Percentiles rank a stretch among this genome's conserved stretches.
Evolutionary conservation across 805 yeast genomes (phyloP).

Genomic region (Saturnispora quitensis): DNA sequence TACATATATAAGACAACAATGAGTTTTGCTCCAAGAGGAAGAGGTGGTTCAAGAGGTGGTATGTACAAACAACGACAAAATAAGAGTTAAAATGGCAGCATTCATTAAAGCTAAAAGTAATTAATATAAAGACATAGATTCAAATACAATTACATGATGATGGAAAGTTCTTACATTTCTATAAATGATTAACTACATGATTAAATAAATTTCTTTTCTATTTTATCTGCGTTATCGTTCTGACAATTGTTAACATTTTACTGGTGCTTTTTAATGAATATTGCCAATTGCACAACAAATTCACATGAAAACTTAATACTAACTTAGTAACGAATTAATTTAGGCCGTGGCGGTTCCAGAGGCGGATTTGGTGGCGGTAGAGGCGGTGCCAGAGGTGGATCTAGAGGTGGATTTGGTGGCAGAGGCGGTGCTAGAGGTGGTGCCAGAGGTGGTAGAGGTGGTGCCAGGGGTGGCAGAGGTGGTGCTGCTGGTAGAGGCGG

Average conservation of each 20-base stretch:
- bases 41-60: conserved; percentile 44
- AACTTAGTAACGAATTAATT: background rate
- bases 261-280: background rate
- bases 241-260: background rate
- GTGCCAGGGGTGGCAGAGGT: conserved; percentile 52
- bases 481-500: conserved; percentile 63
- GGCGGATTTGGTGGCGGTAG: conserved; percentile 23
- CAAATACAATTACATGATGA: background rate
- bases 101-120: no score
- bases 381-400: conserved; percentile 47
- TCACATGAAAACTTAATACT: background rate
- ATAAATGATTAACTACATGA: conserved; percentile 3
- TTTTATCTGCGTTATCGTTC: conserved; percentile 10
- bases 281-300: background rate
- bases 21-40: conserved; percentile 46
- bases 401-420: conserved; percentile 37
- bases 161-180: conserved; percentile 2
- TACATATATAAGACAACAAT: conserved; percentile 29
- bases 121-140: no score
- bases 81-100: no score
- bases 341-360: conserved; percentile 30
- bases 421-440: conserved; percentile 39
- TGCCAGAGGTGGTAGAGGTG: conserved; percentile 51
- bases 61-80: conserved; percentile 1
- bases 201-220: background rate